Evolutionary conservation across 495 filamentous ascomycete species (phyloP).

Genomic region (Aspergillus sparsus): DNA sequence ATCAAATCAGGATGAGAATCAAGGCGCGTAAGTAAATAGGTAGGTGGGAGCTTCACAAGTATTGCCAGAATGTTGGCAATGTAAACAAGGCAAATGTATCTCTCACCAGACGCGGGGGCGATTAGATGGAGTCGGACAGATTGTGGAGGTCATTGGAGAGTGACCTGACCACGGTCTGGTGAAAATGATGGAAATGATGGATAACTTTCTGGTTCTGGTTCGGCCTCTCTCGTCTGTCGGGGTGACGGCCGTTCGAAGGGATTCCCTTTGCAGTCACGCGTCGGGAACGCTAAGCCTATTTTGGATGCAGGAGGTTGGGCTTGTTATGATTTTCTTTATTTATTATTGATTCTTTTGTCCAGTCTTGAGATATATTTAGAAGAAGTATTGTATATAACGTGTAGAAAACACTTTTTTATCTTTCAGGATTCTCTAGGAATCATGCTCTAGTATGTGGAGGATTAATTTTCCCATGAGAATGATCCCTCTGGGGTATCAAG

Average conservation of each 20-base stretch:
- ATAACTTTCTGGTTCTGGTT: slow-evolving; percentile 5
- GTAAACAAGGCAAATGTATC: slow-evolving; percentile 8
- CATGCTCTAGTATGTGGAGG: too few relatives aligned
- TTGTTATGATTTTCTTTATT: slow-evolving; percentile 8
- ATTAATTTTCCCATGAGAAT: neutral
- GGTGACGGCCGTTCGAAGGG: slow-evolving; percentile 35
- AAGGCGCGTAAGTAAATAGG: slow-evolving; percentile 19
- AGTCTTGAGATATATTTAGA: slow-evolving; percentile 3
- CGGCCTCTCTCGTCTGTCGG: slow-evolving; percentile 17
- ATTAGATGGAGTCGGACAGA: slow-evolving; percentile 17
- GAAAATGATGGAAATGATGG: slow-evolving; percentile 26
- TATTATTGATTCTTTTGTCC: slow-evolving; percentile 3
- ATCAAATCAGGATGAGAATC: slow-evolving; percentile 20
- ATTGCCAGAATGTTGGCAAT: slow-evolving; percentile 4
- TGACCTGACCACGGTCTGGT: slow-evolving; percentile 32
- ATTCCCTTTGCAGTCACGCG: slow-evolving; percentile 44
- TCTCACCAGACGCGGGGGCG: slow-evolving; percentile 28
- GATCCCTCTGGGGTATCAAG: neutral
- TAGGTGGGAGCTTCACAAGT: slow-evolving; percentile 3
- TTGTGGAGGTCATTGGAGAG: slow-evolving; percentile 31
- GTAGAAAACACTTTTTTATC: too few relatives aligned
- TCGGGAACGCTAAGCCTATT: slow-evolving; percentile 44
- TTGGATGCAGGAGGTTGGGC: slow-evolving; percentile 23
- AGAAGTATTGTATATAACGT: neutral
- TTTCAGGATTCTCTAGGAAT: too few relatives aligned